Evolutionary conservation across 176 grass and related monocot species (phyloP), one percentile per base, ranked within the genome.

Genomic region (Triticum turgidum): DNA sequence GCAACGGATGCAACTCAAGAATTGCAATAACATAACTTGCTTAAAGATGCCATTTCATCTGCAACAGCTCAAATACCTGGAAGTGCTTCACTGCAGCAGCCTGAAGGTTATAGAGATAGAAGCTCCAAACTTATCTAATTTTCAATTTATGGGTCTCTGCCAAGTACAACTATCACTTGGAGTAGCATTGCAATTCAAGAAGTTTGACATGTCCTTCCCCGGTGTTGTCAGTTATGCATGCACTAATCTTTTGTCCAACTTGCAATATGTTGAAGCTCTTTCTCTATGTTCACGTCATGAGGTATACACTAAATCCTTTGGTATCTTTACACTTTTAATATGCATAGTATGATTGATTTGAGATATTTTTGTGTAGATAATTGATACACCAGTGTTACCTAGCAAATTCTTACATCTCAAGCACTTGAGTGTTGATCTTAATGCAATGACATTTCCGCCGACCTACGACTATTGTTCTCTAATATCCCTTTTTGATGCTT

Each of bases 391-490:
- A 24, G 24, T 41, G 37, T 1, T 10, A 4, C 58, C 25, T 11
- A 84, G 58, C 38, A 76, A 47, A 65, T 65, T 82, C 27, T 44
- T 14, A 71, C 18, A 65, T 18, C 59, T 84, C 58, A 76, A 65
- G 71, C 6, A 76, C 59, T 21, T 84, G 59, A 27, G 9, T 47
- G 9, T 22, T 65, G 2, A 12, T 47, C 1, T 65, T 65, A 17
- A 0, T 51, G 39, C 58, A 84, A 6, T 1, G 21, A 29, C 13
- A 52, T 24, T 41, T 20, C 9, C 2, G 32, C 49, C 66, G 35
- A 20, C 22, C 15, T 76, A 76, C 47, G 82, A 84, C 63, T 84
- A 33, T 45, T 76, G 45, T 33, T 84, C 59, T 51, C 25, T 64
- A 58, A 70, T 73, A 47, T 76, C 37, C 20, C 75, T 84, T 45